Evolutionary conservation across 2,329 filamentous ascomycete genomes (phyloP), one percentile per base, ranked within the genome.

Genomic region (Dendrostoma leiphaemia): DNA sequence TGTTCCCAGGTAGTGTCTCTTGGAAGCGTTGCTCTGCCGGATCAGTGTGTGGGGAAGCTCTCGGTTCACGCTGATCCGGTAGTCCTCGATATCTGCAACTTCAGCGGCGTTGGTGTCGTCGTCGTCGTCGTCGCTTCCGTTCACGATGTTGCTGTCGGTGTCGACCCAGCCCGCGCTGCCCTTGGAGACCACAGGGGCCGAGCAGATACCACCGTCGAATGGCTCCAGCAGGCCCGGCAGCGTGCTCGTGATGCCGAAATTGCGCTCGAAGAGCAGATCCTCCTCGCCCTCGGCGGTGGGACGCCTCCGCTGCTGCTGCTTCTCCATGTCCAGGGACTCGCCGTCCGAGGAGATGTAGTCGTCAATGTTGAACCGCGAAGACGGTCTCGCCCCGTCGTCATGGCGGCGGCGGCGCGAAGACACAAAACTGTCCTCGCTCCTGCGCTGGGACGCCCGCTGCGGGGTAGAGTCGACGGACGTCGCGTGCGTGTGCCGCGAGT

Each of bases 401-500:
- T 23, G 6, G 54, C 47, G 45, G 24, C 49, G 47, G n/a, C 55
- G 53, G 26, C 43, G 58, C 34, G 54, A 46, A 12, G 55, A 57
- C 10, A 61, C 57, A 15, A 56, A 51, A n/a, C 49, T 56, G 4
- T 53, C 54, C 12, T 51, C 43, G 28, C 55, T 57, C 37, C 51
- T 51, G 21, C 26, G 37, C 10, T n/a, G n/a, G n/a, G 31, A 38
- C 46, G 34, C 53, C 24, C 28, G 53, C 34, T 31, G 52, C 35
- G 58, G 4, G 61, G 59, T 60, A 13, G 73, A 59, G 57, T 78
- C 74, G 37, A 79, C 63, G 0, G 76, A 78, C 0, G 76, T 79
- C 26, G 70, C 72, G 8, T 72, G 69, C 0, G 76, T 78, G 51
- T 76, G 73, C 23, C 67, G 69, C 2, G 75, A 78, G 26, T 68